Percentiles rank a stretch among this genome's conserved stretches.
phyloP scores from a whole-genome alignment of 805 yeast species.

The Suhomyces faveliae region DNA sequence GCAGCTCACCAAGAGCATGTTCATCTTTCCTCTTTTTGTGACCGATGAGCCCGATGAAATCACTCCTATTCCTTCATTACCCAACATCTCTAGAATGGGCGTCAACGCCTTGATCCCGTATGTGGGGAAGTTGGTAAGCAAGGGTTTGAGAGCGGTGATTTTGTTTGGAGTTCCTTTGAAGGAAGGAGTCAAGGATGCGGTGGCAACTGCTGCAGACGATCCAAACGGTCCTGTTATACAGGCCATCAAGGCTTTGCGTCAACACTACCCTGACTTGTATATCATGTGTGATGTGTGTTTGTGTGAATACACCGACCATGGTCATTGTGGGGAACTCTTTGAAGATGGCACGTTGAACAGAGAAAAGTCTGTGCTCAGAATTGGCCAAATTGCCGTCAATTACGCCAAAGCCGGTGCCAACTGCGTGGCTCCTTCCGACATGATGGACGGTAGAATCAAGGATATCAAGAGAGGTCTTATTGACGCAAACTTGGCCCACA shows the following conservation, averaged over 20 bases:
- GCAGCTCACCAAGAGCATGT: conserved; percentile 81
- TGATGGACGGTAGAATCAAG: conserved; percentile 92
- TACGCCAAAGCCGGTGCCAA: conserved; percentile 96
- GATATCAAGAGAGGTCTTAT: conserved; percentile 87
- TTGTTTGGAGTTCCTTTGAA: conserved; percentile 88
- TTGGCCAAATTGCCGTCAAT: conserved; percentile 92
- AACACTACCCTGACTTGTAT: conserved; percentile 75
- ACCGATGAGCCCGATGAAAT: conserved; percentile 82
- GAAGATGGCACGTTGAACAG: conserved; percentile 87
- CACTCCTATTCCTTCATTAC: conserved; percentile 68
- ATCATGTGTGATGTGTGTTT: conserved; percentile 93
- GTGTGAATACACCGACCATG: conserved; percentile 95
- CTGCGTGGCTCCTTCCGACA: conserved; percentile 95
- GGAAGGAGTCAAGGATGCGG: conserved; percentile 71
- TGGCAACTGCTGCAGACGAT: conserved; percentile 91
- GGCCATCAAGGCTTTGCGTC: conserved; percentile 64
- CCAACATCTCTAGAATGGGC: conserved; percentile 87
- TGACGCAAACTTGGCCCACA: conserved; percentile 78
- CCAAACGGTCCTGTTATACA: conserved; percentile 92
- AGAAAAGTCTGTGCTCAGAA: conserved; percentile 68
- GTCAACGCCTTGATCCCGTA: conserved; percentile 72
- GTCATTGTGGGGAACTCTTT: conserved; percentile 92
- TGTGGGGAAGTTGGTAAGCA: conserved; percentile 64
- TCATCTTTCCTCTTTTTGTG: conserved; percentile 88
- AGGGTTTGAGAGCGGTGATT: conserved; percentile 84